Conservation (phyloP, 441 rosid species). For the Gossypium trilobum region DNA sequence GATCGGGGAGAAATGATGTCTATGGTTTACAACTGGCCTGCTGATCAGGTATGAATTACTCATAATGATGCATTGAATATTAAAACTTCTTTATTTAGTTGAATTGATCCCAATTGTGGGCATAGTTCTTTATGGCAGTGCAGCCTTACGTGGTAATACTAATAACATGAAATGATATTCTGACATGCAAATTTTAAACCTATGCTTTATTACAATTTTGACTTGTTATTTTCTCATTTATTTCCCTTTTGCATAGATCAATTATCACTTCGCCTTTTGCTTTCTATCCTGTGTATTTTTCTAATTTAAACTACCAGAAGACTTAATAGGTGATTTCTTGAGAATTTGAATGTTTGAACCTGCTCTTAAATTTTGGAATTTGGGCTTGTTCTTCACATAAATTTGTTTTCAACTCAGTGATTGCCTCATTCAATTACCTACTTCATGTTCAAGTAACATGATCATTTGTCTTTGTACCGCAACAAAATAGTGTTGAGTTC, state of each 20-base stretch:
- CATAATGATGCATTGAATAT: neutral
- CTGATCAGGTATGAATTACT: slow-evolving; percentile 64
- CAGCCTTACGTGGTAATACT: neutral
- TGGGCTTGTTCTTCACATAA: neutral
- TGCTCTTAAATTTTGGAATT: slow-evolving; percentile 7
- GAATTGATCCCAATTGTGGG: neutral
- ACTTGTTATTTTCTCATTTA: slow-evolving; percentile 13
- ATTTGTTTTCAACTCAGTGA: neutral
- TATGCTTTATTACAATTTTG: neutral
- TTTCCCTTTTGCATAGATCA: neutral
- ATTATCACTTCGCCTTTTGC: neutral
- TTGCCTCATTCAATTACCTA: neutral
- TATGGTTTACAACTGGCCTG: slow-evolving; percentile 99
- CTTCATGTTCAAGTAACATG: neutral
- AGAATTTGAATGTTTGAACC: neutral
- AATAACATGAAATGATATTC: neutral
- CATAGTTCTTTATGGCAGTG: neutral
- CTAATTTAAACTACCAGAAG: neutral
- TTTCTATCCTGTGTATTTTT: neutral
- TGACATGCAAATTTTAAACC: neutral
- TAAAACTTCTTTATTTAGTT: neutral
- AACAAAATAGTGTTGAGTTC: neutral
- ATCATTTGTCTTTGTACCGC: neutral
- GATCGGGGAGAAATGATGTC: slow-evolving; percentile 99
- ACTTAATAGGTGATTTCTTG: neutral